Evolutionary conservation across 2,329 filamentous ascomycete species (phyloP), one percentile per base, ranked within the genome.

Genomic region (Alternaria sp.): DNA sequence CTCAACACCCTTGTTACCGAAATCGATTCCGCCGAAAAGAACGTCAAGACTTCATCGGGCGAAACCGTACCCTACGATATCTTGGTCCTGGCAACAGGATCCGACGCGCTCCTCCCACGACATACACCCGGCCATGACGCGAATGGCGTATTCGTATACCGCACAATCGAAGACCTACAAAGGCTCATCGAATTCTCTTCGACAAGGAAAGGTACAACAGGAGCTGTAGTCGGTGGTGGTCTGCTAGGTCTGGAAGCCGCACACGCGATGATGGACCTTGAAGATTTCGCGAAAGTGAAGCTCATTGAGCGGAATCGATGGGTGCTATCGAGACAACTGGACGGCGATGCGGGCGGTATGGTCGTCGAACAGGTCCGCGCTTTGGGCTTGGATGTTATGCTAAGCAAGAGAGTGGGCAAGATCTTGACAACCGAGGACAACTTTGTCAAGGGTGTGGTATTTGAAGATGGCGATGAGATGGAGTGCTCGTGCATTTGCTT

Each of bases 221-320:
- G 91, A 0, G 87, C 89, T 5, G 93, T 96, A 0, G 91, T 97
- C 4, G 93, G 93, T 23, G 93, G 93, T 56, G 93, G 93, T 1
- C 80, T 97, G 23, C 85, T 97, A 0, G 93, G 93, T 1, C 86
- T 97, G 0, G 93, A 97, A 81, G 93, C 93, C 3, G 93, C 93
- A 32, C 96, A 97, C 73, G 93, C 93, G 2, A 93, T 97, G 92
- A 90, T 94, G 83, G 93, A 97, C 74, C 83, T 97, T 9, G 86
- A 91, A 70, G 87, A 89, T 55, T 96, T 91, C 74, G 84, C 86
- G 12, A 87, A 88, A 61, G 91, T 97, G 55, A 91, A 89, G 69
- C 83, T 97, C 9, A 88, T 97, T 55, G 94, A 97, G 79, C 86
- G 92, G 56, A 95, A 93, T 73, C 81, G 87, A 69, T 97, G 93